phyloP scores from a whole-genome alignment of 148 eudicot species.

The Chenopodium berlandieri region DNA sequence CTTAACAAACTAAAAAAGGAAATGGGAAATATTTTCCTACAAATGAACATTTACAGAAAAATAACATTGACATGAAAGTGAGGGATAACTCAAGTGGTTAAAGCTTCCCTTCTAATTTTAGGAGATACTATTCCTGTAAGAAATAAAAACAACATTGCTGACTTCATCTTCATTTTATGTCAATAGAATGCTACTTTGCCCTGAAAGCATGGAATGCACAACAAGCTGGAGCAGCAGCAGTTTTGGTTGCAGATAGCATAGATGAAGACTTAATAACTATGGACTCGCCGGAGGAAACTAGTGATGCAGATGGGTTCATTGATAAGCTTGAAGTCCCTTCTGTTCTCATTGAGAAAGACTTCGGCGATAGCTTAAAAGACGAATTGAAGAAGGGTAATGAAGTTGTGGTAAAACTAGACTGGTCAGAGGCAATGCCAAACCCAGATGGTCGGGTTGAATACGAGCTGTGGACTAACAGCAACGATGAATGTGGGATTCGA shows the following conservation, averaged over 20 bases:
- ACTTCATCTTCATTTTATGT: background rate
- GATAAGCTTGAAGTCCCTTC: conserved; percentile 78
- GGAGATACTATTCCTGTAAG: background rate
- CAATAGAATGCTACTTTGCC: conserved; percentile 82
- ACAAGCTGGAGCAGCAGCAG: conserved; percentile 92
- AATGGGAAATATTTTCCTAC: no score
- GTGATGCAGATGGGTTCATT: conserved; percentile 61
- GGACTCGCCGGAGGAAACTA: conserved; percentile 81
- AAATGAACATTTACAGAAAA: no score
- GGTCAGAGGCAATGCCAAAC: conserved; percentile 97
- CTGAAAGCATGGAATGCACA: conserved; percentile 91
- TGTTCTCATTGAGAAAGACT: conserved; percentile 48
- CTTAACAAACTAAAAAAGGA: no score
- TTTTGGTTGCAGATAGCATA: conserved; percentile 64
- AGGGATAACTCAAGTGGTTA: no score
- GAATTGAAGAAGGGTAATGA: conserved; percentile 50
- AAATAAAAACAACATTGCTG: background rate
- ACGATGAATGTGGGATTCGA: conserved; percentile 88
- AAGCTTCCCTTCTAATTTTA: no score
- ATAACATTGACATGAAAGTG: no score
- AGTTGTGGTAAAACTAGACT: conserved; percentile 76
- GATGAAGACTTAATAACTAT: conserved; percentile 88
- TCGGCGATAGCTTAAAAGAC: conserved; percentile 57
- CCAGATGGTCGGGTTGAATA: conserved; percentile 88
- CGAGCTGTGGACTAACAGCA: conserved; percentile 95